phyloP scores from a whole-genome alignment of 257 asterid genomes.

The Scutellaria baicalensis region DNA sequence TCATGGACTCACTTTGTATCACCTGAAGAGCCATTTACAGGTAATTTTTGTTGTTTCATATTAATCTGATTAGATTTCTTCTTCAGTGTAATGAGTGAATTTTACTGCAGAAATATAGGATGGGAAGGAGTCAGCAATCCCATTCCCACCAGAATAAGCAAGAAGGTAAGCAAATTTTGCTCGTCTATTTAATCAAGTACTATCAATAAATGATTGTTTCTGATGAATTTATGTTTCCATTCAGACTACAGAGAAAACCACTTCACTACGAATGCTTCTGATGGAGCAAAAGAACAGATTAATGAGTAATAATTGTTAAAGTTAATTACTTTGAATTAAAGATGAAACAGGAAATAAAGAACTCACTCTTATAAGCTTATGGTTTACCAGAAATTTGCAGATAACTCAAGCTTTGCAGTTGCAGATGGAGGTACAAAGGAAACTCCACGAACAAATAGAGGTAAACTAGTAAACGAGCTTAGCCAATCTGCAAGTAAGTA shows the following conservation, averaged over 20 bases:
- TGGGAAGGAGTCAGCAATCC: constrained; percentile 58
- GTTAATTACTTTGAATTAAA: not conserved
- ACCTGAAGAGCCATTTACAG: constrained; percentile 96
- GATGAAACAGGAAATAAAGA: not conserved
- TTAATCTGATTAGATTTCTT: not conserved
- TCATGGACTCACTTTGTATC: constrained; percentile 82
- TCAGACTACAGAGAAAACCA: constrained; percentile 40
- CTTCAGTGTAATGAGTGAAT: not conserved
- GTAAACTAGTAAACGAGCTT: constrained; percentile 17
- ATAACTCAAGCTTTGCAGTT: constrained; percentile 52
- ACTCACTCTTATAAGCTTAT: not conserved
- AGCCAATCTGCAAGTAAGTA: not conserved
- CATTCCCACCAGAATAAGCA: constrained; percentile 29
- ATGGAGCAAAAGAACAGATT: constrained; percentile 39
- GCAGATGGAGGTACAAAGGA: constrained; percentile 83
- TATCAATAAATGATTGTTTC: not conserved
- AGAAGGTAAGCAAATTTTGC: constrained; percentile 26
- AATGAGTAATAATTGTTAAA: constrained; percentile 45
- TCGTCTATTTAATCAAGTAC: not conserved
- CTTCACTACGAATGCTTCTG: constrained; percentile 23
- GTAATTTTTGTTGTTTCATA: constrained; percentile 19
- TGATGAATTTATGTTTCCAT: not conserved
- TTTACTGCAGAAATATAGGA: constrained; percentile 63
- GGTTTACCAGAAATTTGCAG: constrained; percentile 40
- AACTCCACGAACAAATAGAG: constrained; percentile 85